Percentiles rank a stretch among this genome's conserved stretches.
phyloP scores from a whole-genome alignment of 2,329 filamentous ascomycete genomes.

The Raffaelea deltoideospora region DNA sequence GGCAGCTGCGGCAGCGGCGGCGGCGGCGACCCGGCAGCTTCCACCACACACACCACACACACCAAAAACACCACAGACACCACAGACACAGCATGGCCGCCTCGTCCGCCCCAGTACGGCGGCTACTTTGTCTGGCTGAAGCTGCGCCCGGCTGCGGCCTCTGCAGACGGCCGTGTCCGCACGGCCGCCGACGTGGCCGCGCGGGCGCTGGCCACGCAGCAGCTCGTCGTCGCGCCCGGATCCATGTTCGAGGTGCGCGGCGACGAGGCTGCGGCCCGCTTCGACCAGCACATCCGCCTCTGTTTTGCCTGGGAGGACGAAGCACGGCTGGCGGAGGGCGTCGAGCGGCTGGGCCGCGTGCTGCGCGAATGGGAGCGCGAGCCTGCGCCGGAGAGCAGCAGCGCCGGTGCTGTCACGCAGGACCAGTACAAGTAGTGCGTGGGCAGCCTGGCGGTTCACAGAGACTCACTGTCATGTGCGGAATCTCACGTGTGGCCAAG shows the following conservation, averaged over 20 bases:
- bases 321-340: conserved; percentile 47
- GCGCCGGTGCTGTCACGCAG: not conserved
- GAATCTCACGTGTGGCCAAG: too few relatives aligned
- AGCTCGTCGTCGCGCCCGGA: conserved; percentile 53
- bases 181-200: conserved; percentile 42
- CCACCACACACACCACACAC: too few relatives aligned
- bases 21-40: not conserved
- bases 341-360: conserved; percentile 26
- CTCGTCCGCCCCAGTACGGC: conserved; percentile 37
- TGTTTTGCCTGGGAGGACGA: conserved; percentile 63
- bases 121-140: conserved; percentile 79
- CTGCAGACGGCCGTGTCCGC: too few relatives aligned
- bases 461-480: too few relatives aligned
- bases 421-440: conserved; percentile 6
- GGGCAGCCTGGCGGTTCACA: too few relatives aligned
- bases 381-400: too few relatives aligned
- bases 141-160: conserved; percentile 34
- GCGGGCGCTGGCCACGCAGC: conserved; percentile 44
- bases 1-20: not conserved
- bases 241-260: conserved; percentile 52
- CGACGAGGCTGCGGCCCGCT: conserved; percentile 35
- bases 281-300: conserved; percentile 47
- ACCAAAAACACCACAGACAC: too few relatives aligned
- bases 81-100: too few relatives aligned
- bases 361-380: conserved; percentile 8